phyloP scores from a whole-genome alignment of 495 filamentous ascomycete genomes.

The Penicillium angulare region DNA sequence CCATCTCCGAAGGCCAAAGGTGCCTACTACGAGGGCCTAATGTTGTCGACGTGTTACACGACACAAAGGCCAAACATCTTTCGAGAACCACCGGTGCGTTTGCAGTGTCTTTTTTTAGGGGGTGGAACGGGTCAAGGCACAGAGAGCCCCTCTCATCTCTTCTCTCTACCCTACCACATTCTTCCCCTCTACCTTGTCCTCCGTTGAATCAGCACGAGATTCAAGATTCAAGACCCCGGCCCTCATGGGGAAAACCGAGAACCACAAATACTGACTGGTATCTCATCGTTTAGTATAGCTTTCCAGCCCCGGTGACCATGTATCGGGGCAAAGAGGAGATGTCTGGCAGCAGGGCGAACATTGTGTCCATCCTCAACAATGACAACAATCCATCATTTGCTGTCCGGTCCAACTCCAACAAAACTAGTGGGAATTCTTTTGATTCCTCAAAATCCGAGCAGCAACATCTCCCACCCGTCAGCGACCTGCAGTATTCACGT shows the following conservation, averaged over 20 bases:
- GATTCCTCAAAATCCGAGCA: slow-evolving; percentile 26
- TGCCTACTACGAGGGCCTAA: slow-evolving; percentile 23
- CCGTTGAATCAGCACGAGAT: slow-evolving; percentile 13
- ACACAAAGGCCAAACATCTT: slow-evolving; percentile 40
- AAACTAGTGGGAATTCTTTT: slow-evolving; percentile 30
- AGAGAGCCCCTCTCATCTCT: slow-evolving; percentile 7
- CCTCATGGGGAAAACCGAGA: too few species aligned
- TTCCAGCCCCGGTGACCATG: slow-evolving; percentile 19
- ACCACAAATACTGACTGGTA: slow-evolving; percentile 10
- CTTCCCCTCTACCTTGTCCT: slow-evolving; percentile 8
- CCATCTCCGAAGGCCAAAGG: slow-evolving; percentile 26
- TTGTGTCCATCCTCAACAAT: slow-evolving; percentile 51
- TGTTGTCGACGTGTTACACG: slow-evolving; percentile 40
- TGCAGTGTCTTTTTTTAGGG: slow-evolving; percentile 9
- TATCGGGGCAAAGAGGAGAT: slow-evolving; percentile 26
- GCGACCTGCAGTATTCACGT: slow-evolving; percentile 20
- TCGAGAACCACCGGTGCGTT: slow-evolving; percentile 37
- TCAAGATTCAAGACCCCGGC: too few species aligned
- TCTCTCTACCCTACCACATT: slow-evolving; percentile 6
- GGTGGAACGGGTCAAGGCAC: neutral
- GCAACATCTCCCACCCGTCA: slow-evolving; percentile 20
- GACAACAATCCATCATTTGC: slow-evolving; percentile 50
- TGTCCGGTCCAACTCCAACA: slow-evolving; percentile 42
- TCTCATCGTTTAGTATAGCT: slow-evolving; percentile 19
- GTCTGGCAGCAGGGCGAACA: slow-evolving; percentile 34